Conservation (phyloP, 2,329 filamentous ascomycete genomes). For the Scopulariopsis brevicaulis region DNA sequence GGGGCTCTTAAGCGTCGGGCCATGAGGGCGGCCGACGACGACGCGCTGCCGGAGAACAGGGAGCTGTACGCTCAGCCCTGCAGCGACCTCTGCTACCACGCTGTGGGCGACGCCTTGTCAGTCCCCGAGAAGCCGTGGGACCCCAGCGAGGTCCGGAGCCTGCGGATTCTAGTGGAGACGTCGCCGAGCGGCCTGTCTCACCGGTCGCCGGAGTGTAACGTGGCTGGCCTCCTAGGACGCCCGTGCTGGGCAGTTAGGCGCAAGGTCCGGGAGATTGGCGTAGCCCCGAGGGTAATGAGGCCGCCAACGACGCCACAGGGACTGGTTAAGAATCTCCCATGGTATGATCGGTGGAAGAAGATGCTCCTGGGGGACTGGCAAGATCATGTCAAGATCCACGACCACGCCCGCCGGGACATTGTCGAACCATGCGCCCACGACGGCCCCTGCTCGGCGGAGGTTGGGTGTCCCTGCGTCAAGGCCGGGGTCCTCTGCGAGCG, state of each 20-base stretch:
- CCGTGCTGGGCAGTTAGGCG: conserved; percentile 38
- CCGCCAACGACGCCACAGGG: conserved; percentile 17
- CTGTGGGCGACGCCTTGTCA: not conserved
- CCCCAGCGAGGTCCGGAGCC: conserved; percentile 33
- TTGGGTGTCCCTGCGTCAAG: conserved; percentile 50
- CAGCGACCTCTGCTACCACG: conserved; percentile 5
- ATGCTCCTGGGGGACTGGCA: conserved; percentile 42
- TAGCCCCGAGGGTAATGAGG: conserved; percentile 11
- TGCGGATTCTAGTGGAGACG: conserved; percentile 34
- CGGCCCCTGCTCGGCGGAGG: conserved; percentile 48
- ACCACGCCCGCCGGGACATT: conserved; percentile 43
- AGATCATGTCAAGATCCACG: conserved; percentile 40
- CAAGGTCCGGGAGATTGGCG: conserved; percentile 11
- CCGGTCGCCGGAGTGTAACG: conserved; percentile 33
- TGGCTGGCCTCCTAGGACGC: conserved; percentile 36
- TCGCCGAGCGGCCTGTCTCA: conserved; percentile 26
- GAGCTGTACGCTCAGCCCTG: conserved; percentile 4
- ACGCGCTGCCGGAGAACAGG: conserved; percentile 1
- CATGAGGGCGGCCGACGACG: conserved; percentile 3
- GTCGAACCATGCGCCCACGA: conserved; percentile 59
- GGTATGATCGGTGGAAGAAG: conserved; percentile 47
- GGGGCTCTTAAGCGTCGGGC: conserved; percentile 4
- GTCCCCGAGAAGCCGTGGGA: conserved; percentile 26
- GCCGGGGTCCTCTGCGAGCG: conserved; percentile 59
- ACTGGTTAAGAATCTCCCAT: conserved; percentile 30